These are phyloP conservation scores for Obelidium mucronatum DNA, from an alignment of 192 early-diverging fungal genomes.

Conservation along the genomic window DNA sequence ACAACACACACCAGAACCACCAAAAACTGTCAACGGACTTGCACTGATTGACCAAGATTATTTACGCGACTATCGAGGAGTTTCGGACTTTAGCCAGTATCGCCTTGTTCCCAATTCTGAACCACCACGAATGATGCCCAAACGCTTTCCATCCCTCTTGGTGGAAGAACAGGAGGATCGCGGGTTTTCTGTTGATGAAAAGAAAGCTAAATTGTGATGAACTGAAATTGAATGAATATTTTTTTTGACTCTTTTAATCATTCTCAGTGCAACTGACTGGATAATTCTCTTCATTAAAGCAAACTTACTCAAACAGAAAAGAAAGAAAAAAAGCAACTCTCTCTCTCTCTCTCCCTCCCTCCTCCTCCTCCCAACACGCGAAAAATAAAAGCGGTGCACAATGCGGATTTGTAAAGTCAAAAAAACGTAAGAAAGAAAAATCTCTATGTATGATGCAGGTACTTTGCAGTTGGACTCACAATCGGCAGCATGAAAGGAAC, in stretches of 20 bases:
- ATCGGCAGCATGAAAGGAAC: conserved; percentile 4
- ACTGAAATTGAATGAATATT: too few species aligned
- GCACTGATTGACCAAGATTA: conserved; percentile 48
- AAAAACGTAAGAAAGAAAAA: too few species aligned
- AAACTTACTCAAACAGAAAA: too few species aligned
- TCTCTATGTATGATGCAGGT: too few species aligned
- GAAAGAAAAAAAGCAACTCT: too few species aligned
- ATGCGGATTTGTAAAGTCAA: too few species aligned
- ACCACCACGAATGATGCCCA: conserved; percentile 49
- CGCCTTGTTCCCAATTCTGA: conserved; percentile 29
- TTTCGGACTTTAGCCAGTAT: conserved; percentile 27
- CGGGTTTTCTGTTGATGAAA: conserved; percentile 26
- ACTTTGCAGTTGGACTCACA: conserved; percentile 2
- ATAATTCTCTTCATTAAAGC: too few species aligned
- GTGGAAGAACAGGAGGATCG: conserved; percentile 56
- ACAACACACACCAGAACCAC: background rate
- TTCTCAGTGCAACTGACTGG: too few species aligned
- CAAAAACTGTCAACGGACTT: conserved; percentile 38
- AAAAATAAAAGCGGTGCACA: too few species aligned
- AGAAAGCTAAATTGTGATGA: background rate
- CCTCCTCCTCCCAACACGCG: too few species aligned
- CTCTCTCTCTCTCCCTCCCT: too few species aligned
- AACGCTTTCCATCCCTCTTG: conserved; percentile 40
- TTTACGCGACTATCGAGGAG: conserved; percentile 35
- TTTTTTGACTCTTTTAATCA: too few species aligned